Conservation (phyloP, 352 stramenopile genomes). For the Phytophthora tubulina region DNA sequence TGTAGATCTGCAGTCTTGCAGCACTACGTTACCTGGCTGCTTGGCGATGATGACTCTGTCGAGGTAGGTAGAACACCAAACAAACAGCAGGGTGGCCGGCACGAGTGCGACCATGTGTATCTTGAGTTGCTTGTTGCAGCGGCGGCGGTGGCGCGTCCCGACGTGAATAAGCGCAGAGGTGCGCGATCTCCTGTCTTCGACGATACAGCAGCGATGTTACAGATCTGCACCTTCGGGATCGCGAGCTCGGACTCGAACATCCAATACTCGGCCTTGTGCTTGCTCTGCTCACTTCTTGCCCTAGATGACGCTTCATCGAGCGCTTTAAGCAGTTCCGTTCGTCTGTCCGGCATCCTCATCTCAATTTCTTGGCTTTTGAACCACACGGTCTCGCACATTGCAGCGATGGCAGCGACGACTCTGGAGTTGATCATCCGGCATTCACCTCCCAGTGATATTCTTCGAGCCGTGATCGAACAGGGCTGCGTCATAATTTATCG, state of each 20-base stretch:
- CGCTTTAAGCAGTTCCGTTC: constrained; percentile 40
- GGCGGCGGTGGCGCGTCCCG: constrained; percentile 14
- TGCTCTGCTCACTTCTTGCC: constrained; percentile 35
- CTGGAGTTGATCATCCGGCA: constrained; percentile 27
- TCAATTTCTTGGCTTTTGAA: constrained; percentile 51
- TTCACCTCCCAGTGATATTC: constrained; percentile 45
- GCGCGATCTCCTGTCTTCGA: constrained; percentile 31
- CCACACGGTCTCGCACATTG: constrained; percentile 33
- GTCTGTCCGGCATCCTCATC: constrained; percentile 51
- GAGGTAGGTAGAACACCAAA: background rate
- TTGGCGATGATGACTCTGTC: constrained; percentile 2
- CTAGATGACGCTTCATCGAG: constrained; percentile 22
- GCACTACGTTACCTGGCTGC: constrained; percentile 28
- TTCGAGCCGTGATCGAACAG: constrained; percentile 57
- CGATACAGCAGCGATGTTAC: constrained; percentile 34
- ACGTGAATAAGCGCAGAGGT: constrained; percentile 17
- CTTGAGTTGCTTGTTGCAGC: constrained; percentile 32
- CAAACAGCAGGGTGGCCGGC: background rate
- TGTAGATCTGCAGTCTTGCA: constrained; percentile 29
- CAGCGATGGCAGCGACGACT: constrained; percentile 26
- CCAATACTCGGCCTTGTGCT: constrained; percentile 29
- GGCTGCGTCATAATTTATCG: constrained; percentile 54
- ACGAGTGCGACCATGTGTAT: constrained; percentile 22
- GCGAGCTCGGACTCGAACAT: constrained; percentile 14
- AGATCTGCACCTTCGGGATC: constrained; percentile 34